These are phyloP conservation scores for Malassezia brasiliensis DNA, from an alignment of 1,284 basidiomycete species.

Conservation along the genomic window DNA sequence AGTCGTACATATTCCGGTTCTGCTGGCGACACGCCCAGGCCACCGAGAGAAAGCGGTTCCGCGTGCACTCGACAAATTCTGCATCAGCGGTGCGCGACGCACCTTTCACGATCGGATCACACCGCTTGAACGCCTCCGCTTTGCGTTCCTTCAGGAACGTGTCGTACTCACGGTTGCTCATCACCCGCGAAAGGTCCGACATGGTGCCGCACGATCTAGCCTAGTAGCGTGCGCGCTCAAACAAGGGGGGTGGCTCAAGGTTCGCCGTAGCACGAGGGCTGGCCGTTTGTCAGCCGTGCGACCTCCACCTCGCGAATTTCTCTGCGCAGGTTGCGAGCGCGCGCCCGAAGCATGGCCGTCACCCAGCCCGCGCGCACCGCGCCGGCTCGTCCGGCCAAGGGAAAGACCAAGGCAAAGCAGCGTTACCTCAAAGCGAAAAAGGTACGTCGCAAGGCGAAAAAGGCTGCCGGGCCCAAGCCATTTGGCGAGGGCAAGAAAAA, in stretches of 20 bases:
- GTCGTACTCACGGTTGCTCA: constrained; percentile 20
- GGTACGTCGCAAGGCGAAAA: constrained; percentile 30
- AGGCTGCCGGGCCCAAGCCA: constrained; percentile 25
- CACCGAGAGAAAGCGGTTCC: constrained; percentile 9
- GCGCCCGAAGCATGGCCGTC: not conserved
- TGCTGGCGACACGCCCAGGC: constrained; percentile 15
- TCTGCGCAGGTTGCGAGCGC: not conserved
- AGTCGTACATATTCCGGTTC: constrained; percentile 10
- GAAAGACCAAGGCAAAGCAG: constrained; percentile 43
- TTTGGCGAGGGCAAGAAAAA: constrained; percentile 21
- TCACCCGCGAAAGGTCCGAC: constrained; percentile 9
- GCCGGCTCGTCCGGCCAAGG: constrained; percentile 4
- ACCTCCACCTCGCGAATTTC: not conserved
- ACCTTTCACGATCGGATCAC: constrained; percentile 17
- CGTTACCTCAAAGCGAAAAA: constrained; percentile 44
- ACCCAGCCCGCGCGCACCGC: not conserved
- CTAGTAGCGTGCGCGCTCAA: too few relatives aligned
- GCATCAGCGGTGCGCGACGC: not conserved
- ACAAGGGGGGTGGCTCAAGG: too few relatives aligned
- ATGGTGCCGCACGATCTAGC: not conserved
- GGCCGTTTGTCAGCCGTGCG: not conserved
- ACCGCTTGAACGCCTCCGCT: constrained; percentile 12
- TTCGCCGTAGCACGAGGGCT: too few relatives aligned
- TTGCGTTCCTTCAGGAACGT: constrained; percentile 12
- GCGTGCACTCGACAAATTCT: constrained; percentile 18